Percentiles rank a stretch among this genome's conserved stretches.
phyloP scores from a whole-genome alignment of 2,329 filamentous ascomycete species.

The Colletotrichum sansevieriae region DNA sequence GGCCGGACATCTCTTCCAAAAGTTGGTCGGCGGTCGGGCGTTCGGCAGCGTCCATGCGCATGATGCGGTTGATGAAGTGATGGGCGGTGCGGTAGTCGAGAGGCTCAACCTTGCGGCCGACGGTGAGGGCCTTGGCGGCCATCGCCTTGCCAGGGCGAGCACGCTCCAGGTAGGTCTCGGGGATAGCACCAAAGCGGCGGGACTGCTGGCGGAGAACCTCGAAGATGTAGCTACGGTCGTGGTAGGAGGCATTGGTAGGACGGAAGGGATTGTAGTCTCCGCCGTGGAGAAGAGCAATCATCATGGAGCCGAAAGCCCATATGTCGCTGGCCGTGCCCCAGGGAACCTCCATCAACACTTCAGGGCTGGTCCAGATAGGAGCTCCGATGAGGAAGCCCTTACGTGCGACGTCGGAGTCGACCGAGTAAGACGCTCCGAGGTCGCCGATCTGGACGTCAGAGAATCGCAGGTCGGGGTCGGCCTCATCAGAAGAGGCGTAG shows the following conservation, averaged over 20 bases:
- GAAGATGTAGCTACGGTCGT: slow-evolving; percentile 39
- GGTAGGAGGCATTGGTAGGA: slow-evolving; percentile 33
- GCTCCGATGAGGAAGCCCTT: slow-evolving; percentile 39
- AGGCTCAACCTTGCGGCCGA: slow-evolving; percentile 36
- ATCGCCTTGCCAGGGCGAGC: slow-evolving; percentile 39
- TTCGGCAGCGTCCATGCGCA: slow-evolving; percentile 40
- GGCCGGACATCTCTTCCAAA: slow-evolving; percentile 37
- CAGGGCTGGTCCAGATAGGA: slow-evolving; percentile 38
- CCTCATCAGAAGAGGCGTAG: slow-evolving; percentile 32
- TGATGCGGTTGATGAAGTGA: slow-evolving; percentile 40
- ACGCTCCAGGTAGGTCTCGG: slow-evolving; percentile 36
- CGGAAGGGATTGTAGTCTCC: slow-evolving; percentile 41
- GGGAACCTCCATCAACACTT: slow-evolving; percentile 39
- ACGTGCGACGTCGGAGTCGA: slow-evolving; percentile 34
- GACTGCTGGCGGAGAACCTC: slow-evolving; percentile 40
- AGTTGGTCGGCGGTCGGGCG: slow-evolving; percentile 38
- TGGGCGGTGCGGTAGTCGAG: slow-evolving; percentile 37
- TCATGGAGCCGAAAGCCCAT: slow-evolving; percentile 85
- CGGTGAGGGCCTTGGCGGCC: slow-evolving; percentile 34
- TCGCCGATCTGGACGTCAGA: slow-evolving; percentile 40
- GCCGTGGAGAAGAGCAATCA: slow-evolving; percentile 37
- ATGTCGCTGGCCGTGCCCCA: slow-evolving; percentile 79
- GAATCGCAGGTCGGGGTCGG: slow-evolving; percentile 36
- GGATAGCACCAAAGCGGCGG: slow-evolving; percentile 36
- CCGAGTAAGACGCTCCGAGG: slow-evolving; percentile 34